Conservation (phyloP, 73 alveolate species). For the Paramecium octaurelia region DNA sequence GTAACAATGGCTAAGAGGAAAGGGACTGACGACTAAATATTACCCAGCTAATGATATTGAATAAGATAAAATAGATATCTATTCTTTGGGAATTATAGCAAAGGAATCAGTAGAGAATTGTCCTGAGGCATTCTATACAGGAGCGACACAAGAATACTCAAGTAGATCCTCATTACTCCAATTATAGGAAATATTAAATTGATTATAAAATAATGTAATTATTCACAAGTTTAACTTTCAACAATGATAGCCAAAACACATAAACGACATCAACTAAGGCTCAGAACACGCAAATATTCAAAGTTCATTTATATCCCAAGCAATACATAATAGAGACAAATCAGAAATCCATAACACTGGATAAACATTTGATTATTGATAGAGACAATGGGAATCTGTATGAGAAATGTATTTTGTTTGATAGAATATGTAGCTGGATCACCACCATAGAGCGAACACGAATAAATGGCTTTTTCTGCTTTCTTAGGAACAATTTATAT, state of each 20-base stretch:
- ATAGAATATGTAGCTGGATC: neutral
- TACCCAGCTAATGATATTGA: neutral
- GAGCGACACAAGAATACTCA: neutral
- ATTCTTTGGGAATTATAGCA: neutral
- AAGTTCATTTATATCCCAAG: neutral
- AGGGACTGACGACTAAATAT: neutral
- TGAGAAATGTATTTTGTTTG: neutral
- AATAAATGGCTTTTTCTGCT: conserved; percentile 7
- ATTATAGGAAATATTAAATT: neutral
- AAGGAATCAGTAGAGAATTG: neutral
- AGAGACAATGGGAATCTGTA: neutral
- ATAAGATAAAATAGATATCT: neutral
- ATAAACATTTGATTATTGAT: conserved; percentile 13
- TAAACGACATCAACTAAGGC: neutral
- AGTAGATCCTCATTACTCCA: neutral
- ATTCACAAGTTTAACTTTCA: neutral
- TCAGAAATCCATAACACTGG: neutral
- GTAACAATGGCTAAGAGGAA: neutral
- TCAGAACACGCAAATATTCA: conserved; percentile 7
- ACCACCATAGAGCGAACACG: neutral
- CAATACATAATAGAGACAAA: neutral
- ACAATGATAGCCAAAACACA: neutral
- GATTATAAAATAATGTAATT: neutral
- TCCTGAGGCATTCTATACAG: neutral
- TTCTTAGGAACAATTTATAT: conserved; percentile 52